Base-by-base conservation (phyloP, 2,329 filamentous ascomycete genomes). In the Stagonosporopsis tanaceti region DNA sequence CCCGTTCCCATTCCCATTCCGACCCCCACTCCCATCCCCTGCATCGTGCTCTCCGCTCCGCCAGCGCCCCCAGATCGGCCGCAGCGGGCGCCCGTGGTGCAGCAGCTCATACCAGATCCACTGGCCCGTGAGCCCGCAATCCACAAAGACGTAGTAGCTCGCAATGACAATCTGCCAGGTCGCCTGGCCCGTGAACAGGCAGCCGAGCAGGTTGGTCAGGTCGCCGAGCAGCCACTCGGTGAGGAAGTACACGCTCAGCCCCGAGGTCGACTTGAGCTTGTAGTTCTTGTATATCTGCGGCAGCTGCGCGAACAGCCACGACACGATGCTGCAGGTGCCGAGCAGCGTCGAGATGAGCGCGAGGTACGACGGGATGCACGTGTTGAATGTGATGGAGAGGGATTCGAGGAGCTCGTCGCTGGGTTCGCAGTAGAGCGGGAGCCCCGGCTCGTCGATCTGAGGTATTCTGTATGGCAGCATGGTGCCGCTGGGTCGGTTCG, bases 271-370 rank as follows among this genome's bases (percentile, higher is more conserved):
- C 66, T 87, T 81, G 20, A 88, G 72, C 50, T 80, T 80, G 69
- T 86, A 85, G 69, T 90, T 90, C 77, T 89, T 89, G 77, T 85
- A 87, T 61, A 90, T 88, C 67, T 90, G 87, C 1, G 87, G 87
- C 27, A 89, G 77, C 71, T 89, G 87, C 12, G 87, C 87, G 69
- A 89, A 90, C 2, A 90, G 80, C 87, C 87, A 90, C 40, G 87
- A 85, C 47, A 87, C 65, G 59, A 90, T 89, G 67, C 86, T 89
- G 59, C 87, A 76, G 0, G 80, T 82, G 20, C 87, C 87, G 50
- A 89, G 79, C 2, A 82, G 60, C 6, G 85, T 86, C 22, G 87
- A 89, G 55, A 87, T 61, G 57, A 89, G 80, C 22, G 86, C 86
- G 52, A 89, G 81, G 51, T 84, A 82, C 17, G 86, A 88, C 12